Conservation (phyloP, 306 rosid species). For the Bauhinia variegata region DNA sequence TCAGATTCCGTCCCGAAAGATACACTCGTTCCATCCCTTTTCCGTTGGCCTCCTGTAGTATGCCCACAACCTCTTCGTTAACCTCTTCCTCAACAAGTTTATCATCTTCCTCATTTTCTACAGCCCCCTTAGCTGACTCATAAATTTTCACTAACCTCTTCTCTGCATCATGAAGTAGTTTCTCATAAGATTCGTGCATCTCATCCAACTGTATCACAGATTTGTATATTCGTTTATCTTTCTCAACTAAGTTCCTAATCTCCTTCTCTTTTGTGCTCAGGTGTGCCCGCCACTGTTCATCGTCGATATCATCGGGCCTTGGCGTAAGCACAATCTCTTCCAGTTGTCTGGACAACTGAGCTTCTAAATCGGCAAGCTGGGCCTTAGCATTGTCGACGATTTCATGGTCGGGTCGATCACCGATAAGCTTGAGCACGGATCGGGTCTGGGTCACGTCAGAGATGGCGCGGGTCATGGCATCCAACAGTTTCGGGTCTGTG, state of each 20-base stretch:
- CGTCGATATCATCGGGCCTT: constrained; percentile 68
- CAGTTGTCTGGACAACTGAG: constrained; percentile 56
- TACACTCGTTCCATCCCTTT: constrained; percentile 59
- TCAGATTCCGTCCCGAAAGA: constrained; percentile 58
- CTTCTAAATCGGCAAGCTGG: constrained; percentile 57
- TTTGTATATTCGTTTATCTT: constrained; percentile 52
- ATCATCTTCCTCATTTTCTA: background rate
- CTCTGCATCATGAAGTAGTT: constrained; percentile 80
- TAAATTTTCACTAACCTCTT: constrained; percentile 73
- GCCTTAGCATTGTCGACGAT: constrained; percentile 65
- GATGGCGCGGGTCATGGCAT: constrained; percentile 73
- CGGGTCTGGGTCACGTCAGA: constrained; percentile 87
- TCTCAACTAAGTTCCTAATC: constrained; percentile 56
- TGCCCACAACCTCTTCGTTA: constrained; percentile 67
- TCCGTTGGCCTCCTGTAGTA: constrained; percentile 67
- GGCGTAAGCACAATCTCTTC: constrained; percentile 65
- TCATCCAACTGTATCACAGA: constrained; percentile 72
- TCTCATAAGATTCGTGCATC: constrained; percentile 78
- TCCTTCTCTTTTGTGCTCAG: constrained; percentile 53
- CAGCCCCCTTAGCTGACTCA: constrained; percentile 45
- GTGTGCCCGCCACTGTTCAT: constrained; percentile 56
- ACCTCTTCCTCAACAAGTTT: constrained; percentile 38
- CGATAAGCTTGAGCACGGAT: constrained; percentile 64
- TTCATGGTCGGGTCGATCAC: constrained; percentile 85
- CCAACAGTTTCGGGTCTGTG: constrained; percentile 61